Conservation (phyloP, 345 rosid species). For the Microcos paniculata region DNA sequence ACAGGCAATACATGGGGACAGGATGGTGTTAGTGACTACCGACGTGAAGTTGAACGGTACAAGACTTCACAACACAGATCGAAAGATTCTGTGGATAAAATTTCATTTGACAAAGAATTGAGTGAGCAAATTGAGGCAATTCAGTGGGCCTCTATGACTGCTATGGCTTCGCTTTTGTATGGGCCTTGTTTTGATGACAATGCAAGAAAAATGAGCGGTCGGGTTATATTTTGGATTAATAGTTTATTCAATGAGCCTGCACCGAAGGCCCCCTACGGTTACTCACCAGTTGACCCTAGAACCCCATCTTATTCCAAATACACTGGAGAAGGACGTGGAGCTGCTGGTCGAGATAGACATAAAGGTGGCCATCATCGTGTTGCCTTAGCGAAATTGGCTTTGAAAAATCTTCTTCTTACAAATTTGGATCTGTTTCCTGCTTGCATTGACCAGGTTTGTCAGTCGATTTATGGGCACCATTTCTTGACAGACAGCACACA, state of each 20-base stretch:
- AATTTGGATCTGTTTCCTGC: slow-evolving; percentile 97
- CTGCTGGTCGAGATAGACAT: slow-evolving; percentile 80
- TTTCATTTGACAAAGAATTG: slow-evolving; percentile 91
- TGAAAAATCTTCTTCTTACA: slow-evolving; percentile 92
- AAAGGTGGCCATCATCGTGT: slow-evolving; percentile 90
- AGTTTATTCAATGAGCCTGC: slow-evolving; percentile 95
- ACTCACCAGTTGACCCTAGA: slow-evolving; percentile 90
- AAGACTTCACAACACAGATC: slow-evolving; percentile 92
- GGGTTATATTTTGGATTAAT: slow-evolving; percentile 95
- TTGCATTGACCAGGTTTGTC: slow-evolving; percentile 93
- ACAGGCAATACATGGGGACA: slow-evolving; percentile 82
- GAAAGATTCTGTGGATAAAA: slow-evolving; percentile 90
- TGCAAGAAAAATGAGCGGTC: slow-evolving; percentile 98
- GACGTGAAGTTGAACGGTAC: slow-evolving; percentile 97
- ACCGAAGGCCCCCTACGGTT: slow-evolving; percentile 94
- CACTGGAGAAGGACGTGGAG: slow-evolving; percentile 79
- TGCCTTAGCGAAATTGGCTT: slow-evolving; percentile 89
- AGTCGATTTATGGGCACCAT: slow-evolving; percentile 19
- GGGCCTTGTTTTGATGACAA: slow-evolving; percentile 99
- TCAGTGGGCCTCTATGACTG: slow-evolving; percentile 98
- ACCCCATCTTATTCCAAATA: slow-evolving; percentile 92
- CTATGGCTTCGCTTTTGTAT: slow-evolving; percentile 93
- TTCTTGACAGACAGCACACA: not conserved
- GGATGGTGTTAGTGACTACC: slow-evolving; percentile 80
- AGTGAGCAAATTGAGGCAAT: slow-evolving; percentile 91